Base-by-base conservation (phyloP, 257 asterid genomes). In the Plantago major region DNA sequence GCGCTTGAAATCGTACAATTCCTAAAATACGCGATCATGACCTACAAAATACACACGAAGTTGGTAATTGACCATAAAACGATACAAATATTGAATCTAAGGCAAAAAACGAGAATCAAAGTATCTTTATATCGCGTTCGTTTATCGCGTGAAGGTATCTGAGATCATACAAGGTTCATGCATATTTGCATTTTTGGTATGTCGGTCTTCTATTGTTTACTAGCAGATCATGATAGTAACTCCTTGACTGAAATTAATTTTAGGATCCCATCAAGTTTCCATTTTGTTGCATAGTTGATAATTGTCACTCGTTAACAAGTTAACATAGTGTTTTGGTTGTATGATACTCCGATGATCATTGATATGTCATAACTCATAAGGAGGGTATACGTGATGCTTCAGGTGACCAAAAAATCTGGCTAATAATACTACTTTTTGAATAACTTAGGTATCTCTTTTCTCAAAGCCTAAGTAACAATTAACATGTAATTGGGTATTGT, bases 141-240 rank as follows among this genome's bases (percentile, higher is more conserved):
- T n/a, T n/a, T n/a, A n/a, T n/a, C n/a, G n/a, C n/a, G n/a, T n/a
- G 72, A 92, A 92, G 99, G 97, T 86, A 71, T 43, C 33, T 13
- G 7, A 0, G 38, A 48, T 10, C 44, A 44, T 48, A 2, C 30
- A 15, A 33, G n/a, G n/a, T n/a, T n/a, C n/a, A n/a, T n/a, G 58
- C n/a, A 15, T 42, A 0, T 10, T 15, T 26, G 19, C 33, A 68
- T 50, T 44, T n/a, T 49, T 10, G n/a, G n/a, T 17, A 51, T 15
- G 28, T 59, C 18, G 7, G 11, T 38, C 63, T 15, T 26, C 7
- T 16, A 44, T 52, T 19, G 19, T 30, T 37, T 18, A 42, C 58
- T 56, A 55, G 62, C 47, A 17, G 40, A 3, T 19, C 59, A 52
- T 19, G 46, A 6, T 60, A 7, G 13, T 47, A 59, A 40, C 42